phyloP scores from a whole-genome alignment of 768 basidiomycete genomes.

The Nidularia sp. region DNA sequence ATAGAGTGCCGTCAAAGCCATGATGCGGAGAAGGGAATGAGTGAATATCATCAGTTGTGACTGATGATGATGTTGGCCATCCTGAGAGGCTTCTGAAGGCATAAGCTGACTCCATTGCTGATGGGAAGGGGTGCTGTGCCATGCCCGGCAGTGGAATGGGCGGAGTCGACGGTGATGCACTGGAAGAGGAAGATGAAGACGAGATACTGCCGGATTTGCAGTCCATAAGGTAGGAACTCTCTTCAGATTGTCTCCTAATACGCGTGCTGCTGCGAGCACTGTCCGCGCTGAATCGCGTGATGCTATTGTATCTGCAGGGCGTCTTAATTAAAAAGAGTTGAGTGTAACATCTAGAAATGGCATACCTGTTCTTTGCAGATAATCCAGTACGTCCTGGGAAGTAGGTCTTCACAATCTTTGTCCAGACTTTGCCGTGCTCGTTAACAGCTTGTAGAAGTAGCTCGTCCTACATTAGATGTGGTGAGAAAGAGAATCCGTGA shows the following conservation, averaged over 20 bases:
- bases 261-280: constrained; percentile 25
- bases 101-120: constrained; percentile 14
- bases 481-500: not conserved
- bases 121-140: constrained; percentile 14
- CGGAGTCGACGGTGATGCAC: constrained; percentile 34
- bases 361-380: constrained; percentile 56
- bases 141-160: constrained; percentile 19
- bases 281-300: constrained; percentile 43
- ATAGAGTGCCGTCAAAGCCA: too few species aligned
- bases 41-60: constrained; percentile 8
- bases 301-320: constrained; percentile 42
- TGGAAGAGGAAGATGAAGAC: constrained; percentile 39
- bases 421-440: constrained; percentile 57
- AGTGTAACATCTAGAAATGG: not conserved
- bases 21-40: constrained; percentile 14
- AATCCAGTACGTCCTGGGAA: constrained; percentile 58
- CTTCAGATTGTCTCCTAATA: constrained; percentile 32
- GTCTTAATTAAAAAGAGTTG: constrained; percentile 4
- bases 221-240: constrained; percentile 19
- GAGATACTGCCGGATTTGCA: constrained; percentile 33
- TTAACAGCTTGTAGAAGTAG: constrained; percentile 50
- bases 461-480: constrained; percentile 34
- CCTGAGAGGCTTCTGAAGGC: constrained; percentile 16
- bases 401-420: constrained; percentile 57
- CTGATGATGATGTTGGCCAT: constrained; percentile 28